A percentile compares a stretch with the other conserved stretches of the same genome.
Evolutionary conservation across 495 filamentous ascomycete genomes (phyloP).

Genomic region (Lasiosphaeria ovina): DNA sequence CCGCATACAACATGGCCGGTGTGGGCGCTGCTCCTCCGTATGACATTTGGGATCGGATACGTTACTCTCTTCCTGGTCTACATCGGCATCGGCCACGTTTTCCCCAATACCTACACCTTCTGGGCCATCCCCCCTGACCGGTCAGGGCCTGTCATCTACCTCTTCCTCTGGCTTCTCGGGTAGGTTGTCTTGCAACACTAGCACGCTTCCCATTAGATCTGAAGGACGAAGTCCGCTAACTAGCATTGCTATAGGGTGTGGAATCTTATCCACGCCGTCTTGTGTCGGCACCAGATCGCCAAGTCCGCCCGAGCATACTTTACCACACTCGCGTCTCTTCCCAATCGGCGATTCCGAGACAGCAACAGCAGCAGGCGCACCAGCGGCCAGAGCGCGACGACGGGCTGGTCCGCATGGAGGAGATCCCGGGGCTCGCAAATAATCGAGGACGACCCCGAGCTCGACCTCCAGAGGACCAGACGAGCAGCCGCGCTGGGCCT

Average conservation of each 20-base stretch:
- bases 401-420: background rate
- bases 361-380: background rate
- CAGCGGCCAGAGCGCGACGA: background rate
- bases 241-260: conserved; percentile 17
- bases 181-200: conserved; percentile 11
- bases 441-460: background rate
- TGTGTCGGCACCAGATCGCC: conserved; percentile 20
- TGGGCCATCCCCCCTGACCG: conserved; percentile 21
- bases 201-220: background rate
- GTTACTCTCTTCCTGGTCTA: conserved; percentile 29
- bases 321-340: background rate
- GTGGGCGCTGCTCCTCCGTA: conserved; percentile 25
- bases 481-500: background rate
- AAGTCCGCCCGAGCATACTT: conserved; percentile 7
- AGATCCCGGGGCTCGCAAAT: background rate
- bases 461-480: background rate
- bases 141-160: conserved; percentile 24
- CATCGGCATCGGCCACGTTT: conserved; percentile 23
- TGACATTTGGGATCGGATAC: conserved; percentile 21
- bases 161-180: conserved; percentile 31
- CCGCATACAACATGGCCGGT: conserved; percentile 16
- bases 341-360: background rate
- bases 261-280: conserved; percentile 22
- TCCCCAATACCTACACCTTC: conserved; percentile 21
- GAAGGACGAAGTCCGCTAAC: conserved; percentile 2